These are phyloP conservation scores for Penicillium roqueforti DNA, from an alignment of 495 filamentous ascomycete genomes.

Conservation along the genomic window DNA sequence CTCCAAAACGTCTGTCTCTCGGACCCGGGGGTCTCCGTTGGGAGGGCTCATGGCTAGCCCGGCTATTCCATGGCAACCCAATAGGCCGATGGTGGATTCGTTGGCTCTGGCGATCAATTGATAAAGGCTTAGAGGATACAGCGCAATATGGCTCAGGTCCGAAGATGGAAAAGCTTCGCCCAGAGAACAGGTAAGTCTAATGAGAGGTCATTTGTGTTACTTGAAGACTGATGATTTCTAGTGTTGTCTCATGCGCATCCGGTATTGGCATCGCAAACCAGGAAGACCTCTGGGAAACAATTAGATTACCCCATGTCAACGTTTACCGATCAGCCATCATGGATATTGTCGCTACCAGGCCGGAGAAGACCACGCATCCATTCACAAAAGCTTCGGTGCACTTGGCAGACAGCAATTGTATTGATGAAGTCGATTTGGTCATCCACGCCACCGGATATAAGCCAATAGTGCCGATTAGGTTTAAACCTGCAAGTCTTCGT, in stretches of 20 bases:
- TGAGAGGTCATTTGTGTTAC: neutral
- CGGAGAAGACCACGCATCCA: neutral
- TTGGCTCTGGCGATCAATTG: slow-evolving; percentile 25
- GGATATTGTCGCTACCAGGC: neutral
- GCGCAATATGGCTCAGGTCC: slow-evolving; percentile 21
- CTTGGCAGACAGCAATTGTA: slow-evolving; percentile 13
- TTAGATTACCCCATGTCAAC: slow-evolving; percentile 24
- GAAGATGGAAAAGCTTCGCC: slow-evolving; percentile 28
- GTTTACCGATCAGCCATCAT: slow-evolving; percentile 24
- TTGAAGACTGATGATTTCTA: slow-evolving; percentile 4
- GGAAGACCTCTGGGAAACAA: slow-evolving; percentile 30
- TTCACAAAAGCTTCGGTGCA: neutral
- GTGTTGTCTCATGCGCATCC: slow-evolving; percentile 25
- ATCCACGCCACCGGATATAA: slow-evolving; percentile 48
- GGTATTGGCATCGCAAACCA: slow-evolving; percentile 32
- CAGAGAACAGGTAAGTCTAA: slow-evolving; percentile 19
- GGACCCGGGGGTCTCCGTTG: slow-evolving; percentile 30
- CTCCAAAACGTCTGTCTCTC: slow-evolving; percentile 27
- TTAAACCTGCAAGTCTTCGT: slow-evolving; percentile 30
- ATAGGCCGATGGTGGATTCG: slow-evolving; percentile 23
- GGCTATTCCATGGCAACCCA: slow-evolving; percentile 27
- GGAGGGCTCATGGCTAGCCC: slow-evolving; percentile 55
- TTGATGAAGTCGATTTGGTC: slow-evolving; percentile 41
- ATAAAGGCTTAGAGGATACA: slow-evolving; percentile 9
- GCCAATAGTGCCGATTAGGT: slow-evolving; percentile 58